Conservation (phyloP, 78 protist species). For the Pigoraptor vietnamica region DNA sequence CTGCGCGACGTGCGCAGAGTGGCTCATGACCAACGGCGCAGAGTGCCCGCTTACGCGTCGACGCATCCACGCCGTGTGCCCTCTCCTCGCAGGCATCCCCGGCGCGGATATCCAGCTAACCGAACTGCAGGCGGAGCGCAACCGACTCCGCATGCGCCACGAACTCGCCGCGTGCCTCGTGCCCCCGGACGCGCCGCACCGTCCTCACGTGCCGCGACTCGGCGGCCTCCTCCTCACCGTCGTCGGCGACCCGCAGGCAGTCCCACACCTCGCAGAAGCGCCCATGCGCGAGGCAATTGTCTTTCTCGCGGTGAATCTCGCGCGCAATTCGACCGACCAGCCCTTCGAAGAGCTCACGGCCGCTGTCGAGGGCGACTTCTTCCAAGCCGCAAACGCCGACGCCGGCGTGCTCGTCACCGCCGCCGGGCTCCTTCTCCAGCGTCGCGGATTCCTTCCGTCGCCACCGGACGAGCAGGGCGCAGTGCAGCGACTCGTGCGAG, state of each 20-base stretch:
- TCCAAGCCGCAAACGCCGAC: background rate
- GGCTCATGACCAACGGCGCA: background rate
- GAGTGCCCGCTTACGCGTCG: background rate
- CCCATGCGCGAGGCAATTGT: background rate
- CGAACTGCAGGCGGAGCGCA: background rate
- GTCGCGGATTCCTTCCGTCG: background rate
- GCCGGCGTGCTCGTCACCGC: background rate
- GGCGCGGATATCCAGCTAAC: background rate
- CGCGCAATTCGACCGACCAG: background rate
- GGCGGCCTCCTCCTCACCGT: background rate
- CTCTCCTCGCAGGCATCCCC: background rate
- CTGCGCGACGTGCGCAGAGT: background rate
- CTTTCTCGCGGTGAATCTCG: background rate
- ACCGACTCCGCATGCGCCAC: background rate
- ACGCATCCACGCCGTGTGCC: background rate
- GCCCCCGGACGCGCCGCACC: background rate
- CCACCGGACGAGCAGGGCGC: background rate
- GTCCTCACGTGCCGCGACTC: background rate
- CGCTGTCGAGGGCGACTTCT: background rate
- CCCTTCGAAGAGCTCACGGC: background rate
- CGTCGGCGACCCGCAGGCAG: background rate
- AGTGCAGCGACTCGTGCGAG: background rate
- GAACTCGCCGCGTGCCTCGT: background rate
- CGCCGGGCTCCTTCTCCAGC: background rate
- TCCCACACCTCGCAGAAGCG: background rate